A percentile compares a stretch with the other conserved stretches of the same genome.
phyloP scores from a whole-genome alignment of 1,139 yeast genomes.

The Diutina siamensis region DNA sequence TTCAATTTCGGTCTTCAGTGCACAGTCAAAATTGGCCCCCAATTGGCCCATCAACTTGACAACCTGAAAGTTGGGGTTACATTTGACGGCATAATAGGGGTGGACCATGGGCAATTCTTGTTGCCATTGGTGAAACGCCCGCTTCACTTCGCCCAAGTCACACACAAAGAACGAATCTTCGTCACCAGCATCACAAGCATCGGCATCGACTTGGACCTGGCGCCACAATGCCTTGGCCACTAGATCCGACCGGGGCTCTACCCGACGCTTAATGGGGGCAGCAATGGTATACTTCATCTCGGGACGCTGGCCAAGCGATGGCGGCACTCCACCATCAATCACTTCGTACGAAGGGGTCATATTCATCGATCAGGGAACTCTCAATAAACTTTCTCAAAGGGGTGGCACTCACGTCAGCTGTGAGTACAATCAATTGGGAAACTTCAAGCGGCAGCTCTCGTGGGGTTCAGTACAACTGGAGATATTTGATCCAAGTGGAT shows the following conservation, averaged over 20 bases:
- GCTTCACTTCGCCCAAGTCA: constrained; percentile 63
- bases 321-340: constrained; percentile 1
- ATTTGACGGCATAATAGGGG: constrained; percentile 89
- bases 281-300: background rate
- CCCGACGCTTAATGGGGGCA: background rate
- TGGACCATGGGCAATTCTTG: constrained; percentile 55
- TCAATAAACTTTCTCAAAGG: background rate
- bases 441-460: constrained; percentile 46
- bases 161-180: constrained; percentile 86
- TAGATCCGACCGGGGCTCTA: constrained; percentile 8
- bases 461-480: constrained; percentile 8
- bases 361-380: background rate
- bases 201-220: constrained; percentile 42
- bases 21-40: constrained; percentile 87
- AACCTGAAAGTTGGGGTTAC: constrained; percentile 66
- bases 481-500: background rate
- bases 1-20: constrained; percentile 78
- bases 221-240: constrained; percentile 31
- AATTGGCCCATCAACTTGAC: constrained; percentile 43
- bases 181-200: constrained; percentile 60
- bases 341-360: constrained; percentile 1
- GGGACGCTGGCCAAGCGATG: background rate
- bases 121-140: constrained; percentile 54
- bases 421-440: constrained; percentile 17
- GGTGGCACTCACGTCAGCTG: constrained; percentile 20